Evolutionary conservation across 306 rosid genomes (phyloP).

Genomic region (Casuarina glauca): DNA sequence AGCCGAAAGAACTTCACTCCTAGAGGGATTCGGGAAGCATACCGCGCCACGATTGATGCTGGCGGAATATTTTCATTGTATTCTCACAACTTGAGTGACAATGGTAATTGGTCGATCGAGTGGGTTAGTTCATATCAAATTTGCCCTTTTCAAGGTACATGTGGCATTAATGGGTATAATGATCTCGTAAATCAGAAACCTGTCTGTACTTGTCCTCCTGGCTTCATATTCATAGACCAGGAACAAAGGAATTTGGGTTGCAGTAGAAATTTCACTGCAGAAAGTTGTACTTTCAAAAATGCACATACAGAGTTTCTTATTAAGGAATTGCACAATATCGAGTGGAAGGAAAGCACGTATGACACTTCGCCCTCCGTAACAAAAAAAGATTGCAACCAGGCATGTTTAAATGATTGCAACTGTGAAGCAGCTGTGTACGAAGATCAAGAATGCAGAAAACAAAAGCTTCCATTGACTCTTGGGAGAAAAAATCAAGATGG

Average conservation of each 20-base stretch:
- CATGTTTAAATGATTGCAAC: neutral
- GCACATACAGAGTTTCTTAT: neutral
- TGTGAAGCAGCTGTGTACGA: neutral
- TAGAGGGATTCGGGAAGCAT: neutral
- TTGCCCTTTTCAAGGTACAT: neutral
- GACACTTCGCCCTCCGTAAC: neutral
- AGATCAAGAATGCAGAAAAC: neutral
- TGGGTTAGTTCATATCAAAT: neutral
- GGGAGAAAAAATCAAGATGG: neutral
- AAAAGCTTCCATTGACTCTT: neutral
- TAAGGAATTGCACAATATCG: neutral
- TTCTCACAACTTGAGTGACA: neutral
- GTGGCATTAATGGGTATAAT: neutral
- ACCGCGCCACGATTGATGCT: neutral
- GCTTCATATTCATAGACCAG: neutral
- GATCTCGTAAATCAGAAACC: neutral
- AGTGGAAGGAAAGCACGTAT: neutral
- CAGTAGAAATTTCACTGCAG: neutral
- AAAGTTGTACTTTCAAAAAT: neutral
- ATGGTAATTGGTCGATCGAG: neutral
- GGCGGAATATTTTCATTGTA: neutral
- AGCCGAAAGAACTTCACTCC: neutral
- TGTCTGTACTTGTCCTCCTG: neutral
- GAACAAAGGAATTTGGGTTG: neutral
- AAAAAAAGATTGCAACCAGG: neutral